These are phyloP conservation scores for Lathyrus aphaca DNA, from an alignment of 306 rosid species.

Conservation along the genomic window DNA sequence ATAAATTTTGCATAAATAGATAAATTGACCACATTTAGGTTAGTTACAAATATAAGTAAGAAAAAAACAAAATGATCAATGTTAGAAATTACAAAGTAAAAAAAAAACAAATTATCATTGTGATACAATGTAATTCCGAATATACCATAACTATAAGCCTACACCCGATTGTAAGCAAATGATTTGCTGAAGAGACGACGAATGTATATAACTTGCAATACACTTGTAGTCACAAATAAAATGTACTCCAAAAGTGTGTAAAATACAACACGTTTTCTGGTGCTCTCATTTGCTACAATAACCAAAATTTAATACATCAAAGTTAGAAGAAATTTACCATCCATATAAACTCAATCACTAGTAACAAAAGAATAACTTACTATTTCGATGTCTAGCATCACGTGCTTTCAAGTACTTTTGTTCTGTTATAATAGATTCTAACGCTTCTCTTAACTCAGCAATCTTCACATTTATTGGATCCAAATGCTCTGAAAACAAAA, in stretches of 20 bases:
- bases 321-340: background rate
- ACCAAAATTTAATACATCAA: slow-evolving; percentile 15
- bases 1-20: background rate
- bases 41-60: background rate
- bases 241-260: slow-evolving; percentile 47
- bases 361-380: slow-evolving; percentile 54
- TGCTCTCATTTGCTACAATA: slow-evolving; percentile 51
- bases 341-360: background rate
- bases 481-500: slow-evolving; percentile 66
- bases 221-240: slow-evolving; percentile 44
- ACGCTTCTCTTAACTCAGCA: slow-evolving; percentile 86
- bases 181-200: slow-evolving; percentile 58
- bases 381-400: slow-evolving; percentile 80
- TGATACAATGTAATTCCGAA: too few relatives aligned
- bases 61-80: background rate
- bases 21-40: background rate
- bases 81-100: too few relatives aligned
- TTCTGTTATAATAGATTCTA: slow-evolving; percentile 77
- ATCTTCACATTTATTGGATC: slow-evolving; percentile 89
- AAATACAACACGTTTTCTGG: slow-evolving; percentile 50
- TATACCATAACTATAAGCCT: background rate
- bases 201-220: slow-evolving; percentile 51
- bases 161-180: slow-evolving; percentile 44
- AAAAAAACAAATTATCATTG: too few relatives aligned
- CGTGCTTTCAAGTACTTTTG: slow-evolving; percentile 92